Conservation (phyloP, 1,284 basidiomycete species). For the Prillingera fragicola region DNA sequence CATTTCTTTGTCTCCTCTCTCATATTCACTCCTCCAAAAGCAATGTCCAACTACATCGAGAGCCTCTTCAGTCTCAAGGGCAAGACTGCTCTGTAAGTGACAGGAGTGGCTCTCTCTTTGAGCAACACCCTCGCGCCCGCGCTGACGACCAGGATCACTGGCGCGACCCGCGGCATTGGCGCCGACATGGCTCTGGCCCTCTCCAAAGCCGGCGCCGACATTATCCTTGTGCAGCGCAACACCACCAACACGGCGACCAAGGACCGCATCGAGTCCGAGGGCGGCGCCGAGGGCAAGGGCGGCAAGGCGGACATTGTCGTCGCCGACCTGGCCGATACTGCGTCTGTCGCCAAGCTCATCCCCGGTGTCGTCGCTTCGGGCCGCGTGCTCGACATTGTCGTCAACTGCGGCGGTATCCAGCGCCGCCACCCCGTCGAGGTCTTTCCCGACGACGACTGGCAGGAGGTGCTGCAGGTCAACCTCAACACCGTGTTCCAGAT, state of each 20-base stretch:
- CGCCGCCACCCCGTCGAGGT: slow-evolving; percentile 71
- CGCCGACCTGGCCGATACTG: slow-evolving; percentile 68
- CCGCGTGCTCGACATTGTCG: slow-evolving; percentile 68
- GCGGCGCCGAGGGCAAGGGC: slow-evolving; percentile 38
- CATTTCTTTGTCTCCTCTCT: background rate
- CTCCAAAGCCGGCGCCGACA: slow-evolving; percentile 62
- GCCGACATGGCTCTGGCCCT: slow-evolving; percentile 49
- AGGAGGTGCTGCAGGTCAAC: slow-evolving; percentile 63
- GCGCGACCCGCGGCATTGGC: slow-evolving; percentile 48
- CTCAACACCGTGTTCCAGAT: slow-evolving; percentile 50
- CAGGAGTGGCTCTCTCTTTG: background rate
- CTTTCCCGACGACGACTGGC: slow-evolving; percentile 82
- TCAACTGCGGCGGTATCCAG: slow-evolving; percentile 95
- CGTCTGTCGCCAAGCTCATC: slow-evolving; percentile 62
- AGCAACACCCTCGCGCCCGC: too few species aligned
- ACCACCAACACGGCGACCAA: slow-evolving; percentile 57
- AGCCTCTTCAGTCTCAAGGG: slow-evolving; percentile 50
- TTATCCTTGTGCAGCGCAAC: slow-evolving; percentile 70
- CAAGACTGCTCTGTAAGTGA: slow-evolving; percentile 50
- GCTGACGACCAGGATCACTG: slow-evolving; percentile 35
- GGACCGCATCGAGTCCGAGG: slow-evolving; percentile 53
- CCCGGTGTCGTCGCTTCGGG: slow-evolving; percentile 54
- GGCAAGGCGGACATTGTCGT: slow-evolving; percentile 56
- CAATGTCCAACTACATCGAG: slow-evolving; percentile 39
- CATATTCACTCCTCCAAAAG: background rate